These are phyloP conservation scores for Cinnamomum micranthum DNA, from an alignment of 164 flowering plant genomes.

Conservation along the genomic window DNA sequence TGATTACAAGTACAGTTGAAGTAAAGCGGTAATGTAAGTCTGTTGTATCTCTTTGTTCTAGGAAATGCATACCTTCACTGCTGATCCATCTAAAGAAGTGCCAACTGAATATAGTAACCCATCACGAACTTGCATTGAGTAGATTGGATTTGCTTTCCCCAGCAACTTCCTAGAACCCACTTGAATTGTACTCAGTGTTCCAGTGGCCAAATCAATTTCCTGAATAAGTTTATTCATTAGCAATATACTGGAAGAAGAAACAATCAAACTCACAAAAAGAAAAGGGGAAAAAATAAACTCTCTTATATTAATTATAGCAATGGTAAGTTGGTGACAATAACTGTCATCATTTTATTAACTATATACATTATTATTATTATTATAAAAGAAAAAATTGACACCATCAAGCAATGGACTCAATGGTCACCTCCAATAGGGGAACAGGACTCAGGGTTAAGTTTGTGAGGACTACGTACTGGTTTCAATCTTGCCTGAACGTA, in stretches of 20 bases:
- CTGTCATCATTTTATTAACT: too few species aligned
- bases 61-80: conserved; percentile 53
- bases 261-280: background rate
- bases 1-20: background rate
- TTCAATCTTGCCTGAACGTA: too few species aligned
- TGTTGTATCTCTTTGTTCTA: background rate
- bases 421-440: too few species aligned
- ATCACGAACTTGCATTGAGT: conserved; percentile 49
- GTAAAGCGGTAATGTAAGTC: background rate
- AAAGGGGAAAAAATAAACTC: background rate
- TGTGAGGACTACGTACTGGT: too few species aligned
- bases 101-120: conserved; percentile 61
- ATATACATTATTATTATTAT: too few species aligned
- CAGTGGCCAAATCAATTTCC: conserved; percentile 80
- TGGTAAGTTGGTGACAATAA: too few species aligned
- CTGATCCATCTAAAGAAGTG: conserved; percentile 58
- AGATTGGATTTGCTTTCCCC: conserved; percentile 53
- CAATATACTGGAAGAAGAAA: background rate
- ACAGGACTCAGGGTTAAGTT: too few species aligned
- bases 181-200: conserved; percentile 57
- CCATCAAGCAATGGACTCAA: too few species aligned
- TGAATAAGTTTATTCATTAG: conserved; percentile 16
- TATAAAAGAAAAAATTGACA: too few species aligned
- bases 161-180: conserved; percentile 55
- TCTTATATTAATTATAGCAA: background rate